phyloP scores from a whole-genome alignment of 441 rosid species.

The Adansonia gregorii region DNA sequence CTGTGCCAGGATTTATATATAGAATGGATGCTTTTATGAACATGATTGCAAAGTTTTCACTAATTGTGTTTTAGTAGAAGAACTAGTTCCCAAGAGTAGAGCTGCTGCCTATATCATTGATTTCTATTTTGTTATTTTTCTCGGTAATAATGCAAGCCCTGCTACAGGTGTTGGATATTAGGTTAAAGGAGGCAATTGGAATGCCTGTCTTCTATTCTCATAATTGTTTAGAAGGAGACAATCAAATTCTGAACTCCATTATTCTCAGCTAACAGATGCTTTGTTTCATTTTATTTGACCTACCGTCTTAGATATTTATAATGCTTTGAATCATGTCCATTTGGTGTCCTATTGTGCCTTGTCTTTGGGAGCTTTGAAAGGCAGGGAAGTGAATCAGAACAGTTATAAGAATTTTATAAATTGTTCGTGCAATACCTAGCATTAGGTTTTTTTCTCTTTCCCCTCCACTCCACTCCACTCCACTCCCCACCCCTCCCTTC shows the following conservation, averaged over 20 bases:
- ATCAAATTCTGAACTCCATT: not conserved
- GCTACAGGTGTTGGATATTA: not conserved
- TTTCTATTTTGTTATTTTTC: conserved; percentile 9
- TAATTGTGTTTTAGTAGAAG: not conserved
- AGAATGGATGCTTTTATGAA: conserved; percentile 4
- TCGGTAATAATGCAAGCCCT: not conserved
- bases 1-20: not conserved
- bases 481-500: not conserved
- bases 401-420: not conserved
- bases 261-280: not conserved
- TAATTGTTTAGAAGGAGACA: not conserved
- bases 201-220: conserved; percentile 2
- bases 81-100: not conserved
- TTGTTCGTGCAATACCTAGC: not conserved
- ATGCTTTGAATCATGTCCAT: conserved; percentile 5
- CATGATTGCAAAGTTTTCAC: conserved; percentile 4
- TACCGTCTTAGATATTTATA: not conserved
- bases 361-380: not conserved
- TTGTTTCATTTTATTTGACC: not conserved
- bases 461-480: no score
- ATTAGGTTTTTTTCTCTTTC: not conserved
- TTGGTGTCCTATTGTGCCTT: conserved; percentile 13
- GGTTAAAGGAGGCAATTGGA: not conserved
- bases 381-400: not conserved
- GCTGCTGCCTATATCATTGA: not conserved